These are phyloP conservation scores for Pseudomonodictys pantanalensis DNA, from an alignment of 495 filamentous ascomycete genomes.

Conservation along the genomic window DNA sequence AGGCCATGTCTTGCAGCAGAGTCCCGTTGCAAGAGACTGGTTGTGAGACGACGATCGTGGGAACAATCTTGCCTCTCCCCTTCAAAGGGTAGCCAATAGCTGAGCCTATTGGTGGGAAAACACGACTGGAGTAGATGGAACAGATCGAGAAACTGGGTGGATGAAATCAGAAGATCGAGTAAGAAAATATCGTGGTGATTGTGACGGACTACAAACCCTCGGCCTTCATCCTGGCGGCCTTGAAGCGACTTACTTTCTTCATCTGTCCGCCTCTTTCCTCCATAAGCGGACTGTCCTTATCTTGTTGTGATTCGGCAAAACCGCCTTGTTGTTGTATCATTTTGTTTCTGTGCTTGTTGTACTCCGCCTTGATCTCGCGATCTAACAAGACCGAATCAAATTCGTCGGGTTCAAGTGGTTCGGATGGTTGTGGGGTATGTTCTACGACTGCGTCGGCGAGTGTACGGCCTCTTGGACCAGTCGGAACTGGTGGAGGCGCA, in stretches of 20 bases:
- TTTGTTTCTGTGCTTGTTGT: conserved; percentile 71
- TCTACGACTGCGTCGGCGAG: conserved; percentile 13
- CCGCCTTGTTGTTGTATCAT: conserved; percentile 78
- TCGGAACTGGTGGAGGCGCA: conserved; percentile 1
- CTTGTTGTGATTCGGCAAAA: conserved; percentile 57
- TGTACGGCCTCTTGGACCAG: conserved; percentile 7
- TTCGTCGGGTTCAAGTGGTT: conserved; percentile 50
- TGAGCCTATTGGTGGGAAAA: no score
- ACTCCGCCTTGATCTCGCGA: conserved; percentile 75
- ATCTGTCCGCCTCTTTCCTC: conserved; percentile 65
- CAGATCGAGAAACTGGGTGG: not conserved
- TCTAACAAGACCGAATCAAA: conserved; percentile 69
- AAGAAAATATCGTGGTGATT: not conserved
- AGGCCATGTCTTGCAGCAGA: no score
- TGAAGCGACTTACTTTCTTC: conserved; percentile 82
- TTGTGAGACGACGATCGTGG: no score
- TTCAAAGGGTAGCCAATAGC: no score
- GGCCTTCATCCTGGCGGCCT: conserved; percentile 68
- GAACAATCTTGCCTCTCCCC: no score
- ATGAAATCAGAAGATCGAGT: not conserved
- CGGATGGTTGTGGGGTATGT: not conserved
- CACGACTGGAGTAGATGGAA: no score
- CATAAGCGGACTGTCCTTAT: conserved; percentile 59
- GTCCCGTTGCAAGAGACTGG: no score
- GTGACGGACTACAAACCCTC: conserved; percentile 6